Evolutionary conservation across 805 yeast species (phyloP).

Genomic region (Lachancea thermotolerans): DNA sequence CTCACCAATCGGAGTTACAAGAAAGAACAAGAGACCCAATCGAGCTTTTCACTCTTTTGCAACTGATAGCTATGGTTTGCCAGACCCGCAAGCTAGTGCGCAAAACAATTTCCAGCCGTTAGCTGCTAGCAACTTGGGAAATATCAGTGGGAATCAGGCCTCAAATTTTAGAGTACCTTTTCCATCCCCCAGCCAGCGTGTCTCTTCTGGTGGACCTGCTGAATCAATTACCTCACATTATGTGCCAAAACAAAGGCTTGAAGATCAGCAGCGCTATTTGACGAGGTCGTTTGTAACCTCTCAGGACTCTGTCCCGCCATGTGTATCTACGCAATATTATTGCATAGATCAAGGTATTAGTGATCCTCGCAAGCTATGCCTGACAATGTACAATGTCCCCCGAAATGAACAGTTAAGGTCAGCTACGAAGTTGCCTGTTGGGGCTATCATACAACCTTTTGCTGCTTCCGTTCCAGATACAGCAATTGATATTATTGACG

Average conservation of each 20-base stretch:
- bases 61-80: constrained; percentile 5
- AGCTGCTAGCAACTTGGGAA: background rate
- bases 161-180: background rate
- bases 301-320: constrained; percentile 76
- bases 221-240: constrained; percentile 19
- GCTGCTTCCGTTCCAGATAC: constrained; percentile 49
- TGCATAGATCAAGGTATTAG: constrained; percentile 80
- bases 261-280: constrained; percentile 33
- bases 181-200: background rate
- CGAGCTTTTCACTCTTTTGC: constrained; percentile 27
- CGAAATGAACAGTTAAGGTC: constrained; percentile 59
- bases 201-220: background rate
- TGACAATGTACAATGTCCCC: constrained; percentile 81
- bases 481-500: constrained; percentile 50
- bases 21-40: constrained; percentile 26
- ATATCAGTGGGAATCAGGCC: background rate
- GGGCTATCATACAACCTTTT: constrained; percentile 77
- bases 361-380: constrained; percentile 69
- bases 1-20: constrained; percentile 8
- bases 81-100: background rate
- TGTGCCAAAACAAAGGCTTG: constrained; percentile 31
- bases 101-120: background rate
- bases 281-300: constrained; percentile 57
- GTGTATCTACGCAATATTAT: constrained; percentile 62
- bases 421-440: constrained; percentile 72